phyloP scores from a whole-genome alignment of 169 alveolate species.

The Cryptosporidium andersoni region DNA sequence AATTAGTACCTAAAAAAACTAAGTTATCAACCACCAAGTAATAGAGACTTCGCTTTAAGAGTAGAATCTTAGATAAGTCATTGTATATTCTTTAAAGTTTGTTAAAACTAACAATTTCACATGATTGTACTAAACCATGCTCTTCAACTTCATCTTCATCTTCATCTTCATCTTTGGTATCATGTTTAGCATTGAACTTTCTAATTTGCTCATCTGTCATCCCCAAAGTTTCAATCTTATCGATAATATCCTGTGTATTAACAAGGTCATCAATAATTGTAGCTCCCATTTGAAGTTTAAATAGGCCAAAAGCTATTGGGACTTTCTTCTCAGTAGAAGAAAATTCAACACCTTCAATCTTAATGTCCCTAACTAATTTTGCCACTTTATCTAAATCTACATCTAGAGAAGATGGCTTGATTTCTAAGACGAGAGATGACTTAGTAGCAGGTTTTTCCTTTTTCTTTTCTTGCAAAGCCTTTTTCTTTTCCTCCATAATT shows the following conservation, averaged over 20 bases:
- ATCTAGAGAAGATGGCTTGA: conserved; percentile 84
- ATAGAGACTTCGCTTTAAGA: not conserved
- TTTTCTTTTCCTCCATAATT: conserved; percentile 76
- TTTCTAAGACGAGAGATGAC: conserved; percentile 84
- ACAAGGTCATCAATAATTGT: conserved; percentile 80
- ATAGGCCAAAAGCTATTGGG: conserved; percentile 82
- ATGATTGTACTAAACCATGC: conserved; percentile 62
- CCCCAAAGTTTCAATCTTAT: conserved; percentile 60
- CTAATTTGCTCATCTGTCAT: conserved; percentile 67
- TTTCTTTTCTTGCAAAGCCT: conserved; percentile 71
- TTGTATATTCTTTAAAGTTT: conserved; percentile 11
- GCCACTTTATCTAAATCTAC: conserved; percentile 82
- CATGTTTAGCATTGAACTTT: conserved; percentile 43
- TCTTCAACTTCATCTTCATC: conserved; percentile 62
- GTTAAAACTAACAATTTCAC: conserved; percentile 68
- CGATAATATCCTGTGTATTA: conserved; percentile 72
- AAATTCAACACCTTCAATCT: conserved; percentile 81
- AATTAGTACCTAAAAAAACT: not conserved
- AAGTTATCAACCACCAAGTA: not conserved
- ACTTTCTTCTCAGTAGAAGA: conserved; percentile 78
- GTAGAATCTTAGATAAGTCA: not conserved
- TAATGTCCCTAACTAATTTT: conserved; percentile 73
- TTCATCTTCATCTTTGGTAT: conserved; percentile 3
- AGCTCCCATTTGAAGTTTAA: conserved; percentile 79
- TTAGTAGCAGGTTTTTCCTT: conserved; percentile 81